These are phyloP conservation scores for Colletotrichum truncatum DNA, from an alignment of 2,329 filamentous ascomycete species.

Conservation along the genomic window DNA sequence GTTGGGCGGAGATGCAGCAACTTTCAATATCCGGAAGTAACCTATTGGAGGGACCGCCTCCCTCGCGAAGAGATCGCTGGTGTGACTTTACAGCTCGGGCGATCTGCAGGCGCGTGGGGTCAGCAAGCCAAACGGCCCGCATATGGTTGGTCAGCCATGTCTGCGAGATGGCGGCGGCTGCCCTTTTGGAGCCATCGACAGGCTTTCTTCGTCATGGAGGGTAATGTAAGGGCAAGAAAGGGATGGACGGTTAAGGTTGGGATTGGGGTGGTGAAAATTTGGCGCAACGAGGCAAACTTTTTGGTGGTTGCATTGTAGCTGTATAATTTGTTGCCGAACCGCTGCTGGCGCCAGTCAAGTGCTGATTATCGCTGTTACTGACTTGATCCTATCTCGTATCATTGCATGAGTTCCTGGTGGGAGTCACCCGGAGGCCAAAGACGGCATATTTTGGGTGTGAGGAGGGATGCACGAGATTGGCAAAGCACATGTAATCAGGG, in stretches of 20 bases:
- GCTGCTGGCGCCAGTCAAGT: slow-evolving; percentile 22
- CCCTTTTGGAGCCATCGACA: neutral
- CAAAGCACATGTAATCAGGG: neutral
- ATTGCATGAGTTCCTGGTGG: neutral
- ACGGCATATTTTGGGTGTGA: neutral
- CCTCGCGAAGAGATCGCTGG: slow-evolving; percentile 11
- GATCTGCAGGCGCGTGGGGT: slow-evolving; percentile 28
- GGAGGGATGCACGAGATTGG: neutral
- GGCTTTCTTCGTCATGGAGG: neutral
- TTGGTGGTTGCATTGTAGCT: slow-evolving; percentile 9
- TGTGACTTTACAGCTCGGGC: neutral
- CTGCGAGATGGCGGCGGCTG: slow-evolving; percentile 1
- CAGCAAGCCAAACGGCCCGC: neutral
- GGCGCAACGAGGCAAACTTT: neutral
- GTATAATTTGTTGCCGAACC: slow-evolving; percentile 4
- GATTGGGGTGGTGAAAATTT: neutral
- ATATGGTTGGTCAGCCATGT: slow-evolving; percentile 11
- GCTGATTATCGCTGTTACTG: slow-evolving; percentile 23
- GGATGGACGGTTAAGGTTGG: neutral
- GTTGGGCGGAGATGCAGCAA: neutral
- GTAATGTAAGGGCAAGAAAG: neutral
- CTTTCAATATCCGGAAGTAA: slow-evolving; percentile 4
- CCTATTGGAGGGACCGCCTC: slow-evolving; percentile 17
- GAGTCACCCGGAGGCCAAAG: neutral
- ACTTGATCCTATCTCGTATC: neutral